Percentiles rank a stretch among this genome's conserved stretches.
Conservation (phyloP, 2,329 filamentous ascomycete genomes). For the Alternaria gaisen region DNA sequence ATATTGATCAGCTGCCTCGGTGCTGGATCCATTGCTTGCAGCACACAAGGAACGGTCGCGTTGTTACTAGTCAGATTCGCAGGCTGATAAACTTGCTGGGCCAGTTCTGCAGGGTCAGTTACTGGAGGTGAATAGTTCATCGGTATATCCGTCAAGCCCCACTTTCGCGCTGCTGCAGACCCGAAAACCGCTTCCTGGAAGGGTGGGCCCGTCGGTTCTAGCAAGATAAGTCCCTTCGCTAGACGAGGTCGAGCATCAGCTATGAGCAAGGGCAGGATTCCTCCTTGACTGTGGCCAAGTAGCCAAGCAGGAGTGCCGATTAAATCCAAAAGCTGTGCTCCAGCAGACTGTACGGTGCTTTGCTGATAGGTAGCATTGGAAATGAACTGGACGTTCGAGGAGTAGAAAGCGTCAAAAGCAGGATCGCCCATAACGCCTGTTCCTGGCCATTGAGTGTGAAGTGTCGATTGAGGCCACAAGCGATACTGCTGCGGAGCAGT, state of each 20-base stretch:
- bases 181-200: slow-evolving; percentile 45
- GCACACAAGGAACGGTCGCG: slow-evolving; percentile 21
- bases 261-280: slow-evolving; percentile 53
- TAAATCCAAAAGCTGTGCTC: slow-evolving; percentile 53
- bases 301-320: slow-evolving; percentile 55
- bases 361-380: slow-evolving; percentile 33
- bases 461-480: slow-evolving; percentile 53
- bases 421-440: slow-evolving; percentile 54
- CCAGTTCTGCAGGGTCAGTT: background rate
- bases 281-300: slow-evolving; percentile 57
- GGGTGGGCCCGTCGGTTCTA: slow-evolving; percentile 64
- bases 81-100: background rate
- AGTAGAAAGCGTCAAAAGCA: slow-evolving; percentile 60
- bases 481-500: slow-evolving; percentile 14
- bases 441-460: slow-evolving; percentile 57
- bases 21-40: slow-evolving; percentile 44
- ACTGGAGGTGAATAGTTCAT: slow-evolving; percentile 5
- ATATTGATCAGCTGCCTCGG: slow-evolving; percentile 59
- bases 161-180: background rate
- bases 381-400: slow-evolving; percentile 52
- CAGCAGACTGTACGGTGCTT: slow-evolving; percentile 38
- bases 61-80: slow-evolving; percentile 8
- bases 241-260: slow-evolving; percentile 60
- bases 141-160: slow-evolving; percentile 7
- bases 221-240: slow-evolving; percentile 58